Percentiles rank a stretch among this genome's conserved stretches.
These are phyloP conservation scores for Pinguiococcus pyrenoidosus DNA, from an alignment of 108 stramenopile species.

Conservation along the genomic window DNA sequence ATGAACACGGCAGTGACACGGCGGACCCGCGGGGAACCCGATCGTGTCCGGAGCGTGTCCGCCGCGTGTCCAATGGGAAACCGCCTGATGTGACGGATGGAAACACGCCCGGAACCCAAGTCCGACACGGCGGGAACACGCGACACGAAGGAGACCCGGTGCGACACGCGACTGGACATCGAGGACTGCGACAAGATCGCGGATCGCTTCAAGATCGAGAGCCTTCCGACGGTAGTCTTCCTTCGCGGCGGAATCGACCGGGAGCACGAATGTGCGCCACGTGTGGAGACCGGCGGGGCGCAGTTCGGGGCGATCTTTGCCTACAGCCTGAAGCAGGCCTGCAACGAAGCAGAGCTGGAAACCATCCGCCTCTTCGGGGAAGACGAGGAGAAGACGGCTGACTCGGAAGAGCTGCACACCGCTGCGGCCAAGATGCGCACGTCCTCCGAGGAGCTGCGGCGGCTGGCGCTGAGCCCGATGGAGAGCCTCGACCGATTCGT, in stretches of 20 bases:
- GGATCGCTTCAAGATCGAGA: constrained; percentile 3
- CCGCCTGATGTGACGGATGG: too few species aligned
- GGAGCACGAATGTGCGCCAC: neutral
- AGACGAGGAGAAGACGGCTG: neutral
- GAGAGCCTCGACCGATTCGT: neutral
- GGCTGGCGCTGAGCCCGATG: constrained; percentile 8
- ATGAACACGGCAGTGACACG: too few species aligned
- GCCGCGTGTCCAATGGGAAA: too few species aligned
- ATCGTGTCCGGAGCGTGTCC: too few species aligned
- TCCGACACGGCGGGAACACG: too few species aligned
- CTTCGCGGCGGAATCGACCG: constrained; percentile 5
- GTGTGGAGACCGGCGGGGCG: neutral
- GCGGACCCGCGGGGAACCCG: too few species aligned
- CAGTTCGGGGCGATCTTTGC: neutral
- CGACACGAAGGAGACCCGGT: too few species aligned
- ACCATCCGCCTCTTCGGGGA: neutral
- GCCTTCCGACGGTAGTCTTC: neutral
- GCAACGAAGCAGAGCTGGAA: neutral
- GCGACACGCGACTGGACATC: constrained; percentile 1
- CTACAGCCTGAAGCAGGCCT: neutral
- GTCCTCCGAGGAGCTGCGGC: neutral
- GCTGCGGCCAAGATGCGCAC: neutral
- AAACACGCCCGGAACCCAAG: too few species aligned
- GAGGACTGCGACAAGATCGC: constrained; percentile 15
- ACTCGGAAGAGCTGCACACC: neutral